Base-by-base conservation (phyloP, 2,329 filamentous ascomycete species). In the Alternaria atra region DNA sequence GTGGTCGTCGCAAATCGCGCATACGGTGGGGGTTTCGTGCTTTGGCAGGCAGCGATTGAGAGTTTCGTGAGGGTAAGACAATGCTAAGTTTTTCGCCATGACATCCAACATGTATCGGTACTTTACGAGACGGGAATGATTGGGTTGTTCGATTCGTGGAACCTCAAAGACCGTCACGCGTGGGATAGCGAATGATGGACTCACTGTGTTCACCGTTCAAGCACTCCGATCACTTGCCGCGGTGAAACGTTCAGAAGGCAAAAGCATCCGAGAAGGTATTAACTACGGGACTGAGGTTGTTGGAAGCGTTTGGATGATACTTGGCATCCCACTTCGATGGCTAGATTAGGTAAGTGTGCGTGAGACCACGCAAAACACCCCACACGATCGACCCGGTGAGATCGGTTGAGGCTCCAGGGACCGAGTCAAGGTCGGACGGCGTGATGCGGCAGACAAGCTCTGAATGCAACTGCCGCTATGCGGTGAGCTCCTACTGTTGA, bases 271-370 rank as follows among this genome's bases (percentile, higher is more conserved):
- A 58, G 7, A 51, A 51, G 44, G 50, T 23, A 58, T 32, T 44
- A 42, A 23, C 39, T 20, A 23, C 8, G 43, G 43, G 23, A 44
- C 20, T 56, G 63, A 70, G 56, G 67, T 70, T 64, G 68, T 52
- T 54, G 57, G 57, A 62, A 58, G 61, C 46, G 12, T 60, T 39
- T 56, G 53, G 52, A 47, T 52, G 20, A 47, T 59, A 52, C 63
- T 71, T 71, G 71, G 68, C 70, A 73, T 69, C 70, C 70, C 71
- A 67, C 71, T 63, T 55, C 53, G 44, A 27, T 29, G 50, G 17
- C 64, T 62, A 10, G 57, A 66, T 52, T 40, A 29, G 66, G 64
- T 63, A 71, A 40, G 58, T 34, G 55, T 63, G 50, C 60, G 58
- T 63, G 63, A 58, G 63, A 64, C 47, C 39, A 46, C 52, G 47